Evolutionary conservation across 2,329 filamentous ascomycete genomes (phyloP), one percentile per base, ranked within the genome.

Genomic region (Monosporascus cannonballus): DNA sequence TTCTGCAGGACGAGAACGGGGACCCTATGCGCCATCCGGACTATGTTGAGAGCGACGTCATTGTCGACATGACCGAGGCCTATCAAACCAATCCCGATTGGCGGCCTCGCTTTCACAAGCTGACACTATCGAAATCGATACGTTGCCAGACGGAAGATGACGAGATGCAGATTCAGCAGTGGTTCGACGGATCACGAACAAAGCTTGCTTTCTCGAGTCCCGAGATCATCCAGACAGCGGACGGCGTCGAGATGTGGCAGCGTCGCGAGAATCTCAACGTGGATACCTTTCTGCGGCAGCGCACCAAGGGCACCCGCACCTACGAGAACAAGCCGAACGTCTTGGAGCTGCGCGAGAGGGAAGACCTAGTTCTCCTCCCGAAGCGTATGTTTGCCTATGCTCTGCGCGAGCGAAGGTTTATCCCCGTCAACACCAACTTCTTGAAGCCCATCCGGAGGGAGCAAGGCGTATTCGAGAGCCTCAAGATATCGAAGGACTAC

Each of bases 331-430:
- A 71, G 53, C 62, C 65, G 9, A 53, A 56, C 15, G 56, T 54
- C 3, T 46, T 59, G 5, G 59, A 61, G 34, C 57, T 66, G n/a
- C 61, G 59, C 48, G 61, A 65, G 20, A 22, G 42, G 11, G 61
- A 63, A 17, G 65, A 67, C 46, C 58, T 66, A 3, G 65, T 70
- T 0, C 64, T 74, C 2, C 64, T 74, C 0, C 72, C 72, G 7
- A 70, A 68, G 62, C 70, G 71, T 5, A 68, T 74, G 65, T 73
- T 74, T 24, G 70, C 69, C 0, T 74, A 74, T 24, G 70, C 67
- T 1, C 60, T 74, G 1, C 67, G 71, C 1, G 71, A 74, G 58
- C 66, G 72, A 4, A 64, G 67, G 24, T 74, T 74, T 58, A 30
- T 71, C 9, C 64, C 66, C 3, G 63, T 73, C n/a, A 69, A 74